Conservation (phyloP, 345 rosid species). For the Salix dunnii region DNA sequence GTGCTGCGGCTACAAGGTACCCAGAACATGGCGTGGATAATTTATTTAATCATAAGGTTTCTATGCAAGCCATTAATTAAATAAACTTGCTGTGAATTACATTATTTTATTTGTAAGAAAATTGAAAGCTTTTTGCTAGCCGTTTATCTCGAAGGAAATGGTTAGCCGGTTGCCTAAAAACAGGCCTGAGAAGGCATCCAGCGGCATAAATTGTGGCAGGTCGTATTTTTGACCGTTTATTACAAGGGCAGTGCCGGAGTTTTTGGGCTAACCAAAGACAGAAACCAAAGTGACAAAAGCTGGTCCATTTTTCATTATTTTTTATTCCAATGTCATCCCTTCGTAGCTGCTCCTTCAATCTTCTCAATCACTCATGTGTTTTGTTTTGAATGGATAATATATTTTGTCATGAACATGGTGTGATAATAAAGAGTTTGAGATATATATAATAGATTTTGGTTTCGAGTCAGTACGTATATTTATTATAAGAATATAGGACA, state of each 20-base stretch:
- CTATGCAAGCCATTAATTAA: not conserved
- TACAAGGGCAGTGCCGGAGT: conserved; percentile 8
- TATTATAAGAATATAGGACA: too few relatives aligned
- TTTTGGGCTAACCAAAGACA: too few relatives aligned
- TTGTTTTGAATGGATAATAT: too few relatives aligned
- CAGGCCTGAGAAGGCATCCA: not conserved
- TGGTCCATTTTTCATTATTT: too few relatives aligned
- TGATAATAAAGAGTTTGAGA: too few relatives aligned
- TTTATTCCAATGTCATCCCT: too few relatives aligned
- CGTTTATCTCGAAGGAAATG: conserved; percentile 22
- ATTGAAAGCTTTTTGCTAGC: conserved; percentile 4
- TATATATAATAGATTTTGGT: too few relatives aligned
- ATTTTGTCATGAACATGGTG: too few relatives aligned
- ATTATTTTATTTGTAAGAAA: conserved; percentile 1
- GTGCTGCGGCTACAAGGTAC: not conserved
- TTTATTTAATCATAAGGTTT: not conserved
- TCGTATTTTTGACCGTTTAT: conserved; percentile 11
- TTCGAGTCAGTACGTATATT: too few relatives aligned
- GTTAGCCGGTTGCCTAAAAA: not conserved
- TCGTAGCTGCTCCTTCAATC: too few relatives aligned
- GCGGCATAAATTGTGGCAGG: not conserved
- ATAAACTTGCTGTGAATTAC: not conserved
- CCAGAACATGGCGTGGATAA: not conserved
- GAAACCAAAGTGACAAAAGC: too few relatives aligned
- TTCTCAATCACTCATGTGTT: too few relatives aligned